A percentile compares a stretch with the other conserved stretches of the same genome.
Conservation (phyloP, 129 eudicot genomes). For the Pseudognaphalium luteoalbum region DNA sequence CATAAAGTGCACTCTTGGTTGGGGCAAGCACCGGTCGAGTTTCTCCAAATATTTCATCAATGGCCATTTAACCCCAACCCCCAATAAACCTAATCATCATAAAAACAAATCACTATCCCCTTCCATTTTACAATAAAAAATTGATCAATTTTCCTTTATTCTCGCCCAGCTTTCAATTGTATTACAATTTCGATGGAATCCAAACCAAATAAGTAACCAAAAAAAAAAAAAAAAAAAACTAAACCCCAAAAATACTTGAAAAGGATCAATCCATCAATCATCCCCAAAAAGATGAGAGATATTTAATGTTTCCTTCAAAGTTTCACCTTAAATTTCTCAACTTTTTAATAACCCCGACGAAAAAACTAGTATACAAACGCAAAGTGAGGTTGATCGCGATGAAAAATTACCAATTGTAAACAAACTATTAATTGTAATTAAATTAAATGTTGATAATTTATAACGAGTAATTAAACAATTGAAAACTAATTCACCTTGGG, state of each 20-base stretch:
- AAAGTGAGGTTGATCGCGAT: slow-evolving; percentile 14
- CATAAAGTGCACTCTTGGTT: slow-evolving; percentile 83
- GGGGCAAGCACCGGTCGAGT: slow-evolving; percentile 54
- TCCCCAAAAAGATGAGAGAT: slow-evolving; percentile 5
- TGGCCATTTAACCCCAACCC: slow-evolving; percentile 53
- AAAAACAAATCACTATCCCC: slow-evolving; percentile 1
- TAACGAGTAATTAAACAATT: not conserved
- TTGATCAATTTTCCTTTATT: not conserved
- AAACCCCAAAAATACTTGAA: slow-evolving; percentile 25
- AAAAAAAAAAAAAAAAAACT: not conserved
- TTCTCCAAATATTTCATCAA: slow-evolving; percentile 83
- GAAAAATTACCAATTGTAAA: slow-evolving; percentile 1
- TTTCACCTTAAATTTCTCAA: slow-evolving; percentile 15
- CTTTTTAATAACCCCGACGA: slow-evolving; percentile 1
- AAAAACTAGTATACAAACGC: slow-evolving; percentile 14
- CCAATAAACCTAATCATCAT: slow-evolving; percentile 24
- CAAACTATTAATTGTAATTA: slow-evolving; percentile 10
- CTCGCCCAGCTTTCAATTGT: not conserved
- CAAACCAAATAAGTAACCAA: not conserved
- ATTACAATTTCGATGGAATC: slow-evolving; percentile 9
- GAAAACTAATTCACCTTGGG: slow-evolving; percentile 11
- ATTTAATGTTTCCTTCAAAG: slow-evolving; percentile 4
- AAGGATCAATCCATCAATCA: slow-evolving; percentile 14
- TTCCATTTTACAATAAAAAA: slow-evolving; percentile 3
- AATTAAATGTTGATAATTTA: not conserved